Percentiles rank a stretch among this genome's conserved stretches.
Evolutionary conservation across 2,329 filamentous ascomycete genomes (phyloP).

Genomic region (Monosporascus sp.): DNA sequence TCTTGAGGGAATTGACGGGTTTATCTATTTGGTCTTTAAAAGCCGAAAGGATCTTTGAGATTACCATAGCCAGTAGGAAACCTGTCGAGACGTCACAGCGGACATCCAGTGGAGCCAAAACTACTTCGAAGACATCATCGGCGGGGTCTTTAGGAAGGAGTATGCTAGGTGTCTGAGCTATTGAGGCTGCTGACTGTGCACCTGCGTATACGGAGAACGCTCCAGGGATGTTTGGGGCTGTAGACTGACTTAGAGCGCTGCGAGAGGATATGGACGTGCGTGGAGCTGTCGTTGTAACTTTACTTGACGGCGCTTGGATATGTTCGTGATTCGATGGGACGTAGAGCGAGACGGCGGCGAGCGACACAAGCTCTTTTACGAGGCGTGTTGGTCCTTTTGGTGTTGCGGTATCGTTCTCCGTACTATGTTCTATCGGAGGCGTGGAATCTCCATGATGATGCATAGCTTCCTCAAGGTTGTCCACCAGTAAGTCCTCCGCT

Average conservation of each 20-base stretch:
- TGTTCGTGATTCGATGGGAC: slow-evolving; percentile 45
- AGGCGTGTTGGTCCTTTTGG: slow-evolving; percentile 49
- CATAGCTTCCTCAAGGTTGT: slow-evolving; percentile 18
- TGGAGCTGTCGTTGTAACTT: slow-evolving; percentile 4
- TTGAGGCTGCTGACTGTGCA: slow-evolving; percentile 15
- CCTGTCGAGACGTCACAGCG: slow-evolving; percentile 53
- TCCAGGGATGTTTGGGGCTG: slow-evolving; percentile 51
- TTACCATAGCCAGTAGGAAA: slow-evolving; percentile 47
- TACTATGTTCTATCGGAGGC: slow-evolving; percentile 9
- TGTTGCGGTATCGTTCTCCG: slow-evolving; percentile 38
- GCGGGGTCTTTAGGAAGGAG: slow-evolving; percentile 8
- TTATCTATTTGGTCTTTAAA: slow-evolving; percentile 26
- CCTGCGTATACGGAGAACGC: slow-evolving; percentile 50
- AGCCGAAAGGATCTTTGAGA: slow-evolving; percentile 43
- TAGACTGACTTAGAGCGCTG: slow-evolving; percentile 17
- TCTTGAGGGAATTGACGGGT: slow-evolving; percentile 3
- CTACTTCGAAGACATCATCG: slow-evolving; percentile 41
- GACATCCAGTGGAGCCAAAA: slow-evolving; percentile 45
- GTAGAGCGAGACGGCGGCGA: slow-evolving; percentile 48
- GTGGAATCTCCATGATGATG: slow-evolving; percentile 9
- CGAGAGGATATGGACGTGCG: background rate
- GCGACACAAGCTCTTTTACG: slow-evolving; percentile 48
- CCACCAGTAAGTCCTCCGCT: slow-evolving; percentile 3
- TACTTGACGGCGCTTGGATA: slow-evolving; percentile 28
- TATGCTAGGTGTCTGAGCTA: slow-evolving; percentile 6